Percentiles rank a stretch among this genome's conserved stretches.
Conservation (phyloP, 23 red algal genomes). For the Gracilariopsis chorda region DNA sequence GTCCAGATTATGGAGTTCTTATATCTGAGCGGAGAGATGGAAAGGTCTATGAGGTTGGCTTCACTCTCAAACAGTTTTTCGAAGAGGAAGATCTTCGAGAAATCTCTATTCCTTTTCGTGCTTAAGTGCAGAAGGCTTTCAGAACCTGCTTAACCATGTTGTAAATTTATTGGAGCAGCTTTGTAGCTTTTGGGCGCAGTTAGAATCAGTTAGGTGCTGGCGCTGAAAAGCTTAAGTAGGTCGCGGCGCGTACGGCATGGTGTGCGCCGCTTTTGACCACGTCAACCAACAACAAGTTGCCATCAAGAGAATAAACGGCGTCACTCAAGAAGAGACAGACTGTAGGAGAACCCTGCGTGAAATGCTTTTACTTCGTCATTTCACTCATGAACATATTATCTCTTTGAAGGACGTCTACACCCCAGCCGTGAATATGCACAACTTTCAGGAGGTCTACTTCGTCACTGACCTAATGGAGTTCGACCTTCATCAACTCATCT, state of each 20-base stretch:
- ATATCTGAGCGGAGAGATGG: neutral
- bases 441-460: conserved; percentile 93
- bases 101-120: neutral
- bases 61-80: neutral
- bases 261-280: conserved; percentile 58
- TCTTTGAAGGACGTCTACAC: conserved; percentile 83
- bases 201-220: too few species aligned
- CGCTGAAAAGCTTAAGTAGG: too few species aligned
- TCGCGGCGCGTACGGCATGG: conserved; percentile 96
- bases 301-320: conserved; percentile 91
- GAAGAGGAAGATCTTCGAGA: neutral
- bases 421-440: conserved; percentile 23
- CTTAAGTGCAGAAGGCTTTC: too few species aligned
- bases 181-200: too few species aligned
- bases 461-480: conserved; percentile 95
- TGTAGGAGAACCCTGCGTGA: conserved; percentile 85
- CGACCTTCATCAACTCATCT: conserved; percentile 96
- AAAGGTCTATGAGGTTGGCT: neutral
- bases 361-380: conserved; percentile 87
- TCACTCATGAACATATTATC: conserved; percentile 92
- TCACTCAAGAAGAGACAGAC: conserved; percentile 82
- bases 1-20: neutral
- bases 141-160: too few species aligned
- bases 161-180: too few species aligned
- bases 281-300: conserved; percentile 62